phyloP scores from a whole-genome alignment of 2,329 filamentous ascomycete species.

The Talaromyces amestolkiae region DNA sequence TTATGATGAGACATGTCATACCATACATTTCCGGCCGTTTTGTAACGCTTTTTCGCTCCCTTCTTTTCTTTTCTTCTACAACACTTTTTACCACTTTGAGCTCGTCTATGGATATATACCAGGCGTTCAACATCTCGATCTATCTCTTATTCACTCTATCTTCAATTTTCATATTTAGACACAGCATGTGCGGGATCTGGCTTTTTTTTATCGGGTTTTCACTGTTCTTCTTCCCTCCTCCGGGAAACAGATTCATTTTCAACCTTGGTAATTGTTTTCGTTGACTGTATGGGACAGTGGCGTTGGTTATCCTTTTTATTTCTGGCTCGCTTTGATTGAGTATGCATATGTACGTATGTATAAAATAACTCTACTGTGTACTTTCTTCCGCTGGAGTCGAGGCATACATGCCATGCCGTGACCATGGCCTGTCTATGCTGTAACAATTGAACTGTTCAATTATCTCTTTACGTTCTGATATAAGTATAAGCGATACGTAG shows the following conservation, averaged over 20 bases:
- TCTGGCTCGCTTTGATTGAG: background rate
- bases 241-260: background rate
- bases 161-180: slow-evolving; percentile 11
- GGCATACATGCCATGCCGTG: background rate
- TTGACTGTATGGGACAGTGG: background rate
- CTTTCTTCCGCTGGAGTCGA: background rate
- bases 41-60: background rate
- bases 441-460: background rate
- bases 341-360: slow-evolving; percentile 2
- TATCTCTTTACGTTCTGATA: background rate
- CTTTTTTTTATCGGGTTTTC: background rate
- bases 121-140: slow-evolving; percentile 18
- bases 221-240: background rate
- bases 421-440: background rate
- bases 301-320: slow-evolving; percentile 6
- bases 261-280: slow-evolving; percentile 4
- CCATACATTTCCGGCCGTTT: background rate
- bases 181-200: slow-evolving; percentile 18
- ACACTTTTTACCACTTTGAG: background rate
- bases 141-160: slow-evolving; percentile 7
- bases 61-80: background rate
- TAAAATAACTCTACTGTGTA: background rate
- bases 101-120: slow-evolving; percentile 17
- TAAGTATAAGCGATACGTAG: background rate
- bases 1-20: slow-evolving; percentile 39